These are phyloP conservation scores for Cornus kousa DNA, from an alignment of 148 eudicot genomes.

Conservation along the genomic window DNA sequence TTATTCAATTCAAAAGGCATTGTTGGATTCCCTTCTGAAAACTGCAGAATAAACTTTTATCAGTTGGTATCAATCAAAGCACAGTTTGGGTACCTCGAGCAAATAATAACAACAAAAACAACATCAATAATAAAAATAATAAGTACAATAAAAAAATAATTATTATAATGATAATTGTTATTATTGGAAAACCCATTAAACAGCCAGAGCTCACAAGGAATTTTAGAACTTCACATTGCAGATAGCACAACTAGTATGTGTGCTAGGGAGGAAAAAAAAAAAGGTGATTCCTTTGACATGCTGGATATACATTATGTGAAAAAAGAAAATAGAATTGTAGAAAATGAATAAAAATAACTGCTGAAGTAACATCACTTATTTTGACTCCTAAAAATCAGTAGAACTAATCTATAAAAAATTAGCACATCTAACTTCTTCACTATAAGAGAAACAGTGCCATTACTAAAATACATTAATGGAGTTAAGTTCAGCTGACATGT, in stretches of 20 bases:
- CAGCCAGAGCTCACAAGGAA: background rate
- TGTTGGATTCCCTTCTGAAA: background rate
- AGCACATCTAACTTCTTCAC: background rate
- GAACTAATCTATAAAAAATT: background rate
- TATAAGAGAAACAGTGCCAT: background rate
- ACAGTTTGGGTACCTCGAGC: background rate
- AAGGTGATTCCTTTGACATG: background rate
- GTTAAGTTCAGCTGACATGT: background rate
- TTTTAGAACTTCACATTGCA: background rate
- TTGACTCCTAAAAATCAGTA: background rate
- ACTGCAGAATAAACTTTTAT: background rate
- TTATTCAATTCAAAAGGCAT: background rate
- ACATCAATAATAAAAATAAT: no score
- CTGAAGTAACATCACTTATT: background rate
- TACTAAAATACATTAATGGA: constrained; percentile 6
- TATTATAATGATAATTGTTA: no score
- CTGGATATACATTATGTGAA: background rate
- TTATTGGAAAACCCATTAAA: background rate
- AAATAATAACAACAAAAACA: background rate
- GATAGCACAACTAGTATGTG: background rate
- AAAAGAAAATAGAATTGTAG: background rate
- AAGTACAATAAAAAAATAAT: no score
- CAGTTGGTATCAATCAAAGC: background rate
- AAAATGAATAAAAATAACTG: background rate
- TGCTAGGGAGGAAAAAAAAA: background rate